Conservation (phyloP, 345 rosid species). For the Mallotus nudiflorus region DNA sequence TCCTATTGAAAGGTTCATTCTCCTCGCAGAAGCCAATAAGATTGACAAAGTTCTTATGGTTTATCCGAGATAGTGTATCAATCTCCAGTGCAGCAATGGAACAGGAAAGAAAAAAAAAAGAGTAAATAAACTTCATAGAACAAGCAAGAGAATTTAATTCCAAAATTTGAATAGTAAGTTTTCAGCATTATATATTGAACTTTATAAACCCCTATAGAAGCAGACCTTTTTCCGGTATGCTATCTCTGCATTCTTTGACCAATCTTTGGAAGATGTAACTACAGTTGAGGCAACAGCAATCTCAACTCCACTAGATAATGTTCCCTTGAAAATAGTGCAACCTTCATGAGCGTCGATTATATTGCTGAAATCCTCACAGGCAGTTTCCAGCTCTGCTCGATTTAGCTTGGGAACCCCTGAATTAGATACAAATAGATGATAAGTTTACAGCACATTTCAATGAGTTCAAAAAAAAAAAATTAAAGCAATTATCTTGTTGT, state of each 20-base stretch:
- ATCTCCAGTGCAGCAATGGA: constrained; percentile 40
- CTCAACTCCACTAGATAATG: constrained; percentile 96
- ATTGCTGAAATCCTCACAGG: constrained; percentile 99
- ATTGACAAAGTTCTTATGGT: constrained; percentile 94
- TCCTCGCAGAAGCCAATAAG: constrained; percentile 88
- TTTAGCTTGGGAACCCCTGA: constrained; percentile 95
- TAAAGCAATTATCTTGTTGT: too few relatives aligned
- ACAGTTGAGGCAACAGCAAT: constrained; percentile 72
- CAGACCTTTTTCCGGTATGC: constrained; percentile 73
- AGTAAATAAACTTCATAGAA: neutral
- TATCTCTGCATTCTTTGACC: constrained; percentile 66
- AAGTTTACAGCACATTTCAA: neutral
- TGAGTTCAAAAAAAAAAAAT: too few relatives aligned
- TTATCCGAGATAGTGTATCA: constrained; percentile 67
- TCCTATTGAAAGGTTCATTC: constrained; percentile 80
- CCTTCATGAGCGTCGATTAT: constrained; percentile 61
- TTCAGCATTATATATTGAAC: neutral
- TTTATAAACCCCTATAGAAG: neutral
- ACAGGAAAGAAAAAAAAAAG: neutral
- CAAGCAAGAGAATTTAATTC: neutral
- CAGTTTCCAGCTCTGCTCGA: constrained; percentile 81
- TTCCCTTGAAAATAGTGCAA: constrained; percentile 81
- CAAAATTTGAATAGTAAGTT: neutral
- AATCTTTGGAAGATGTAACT: constrained; percentile 50
- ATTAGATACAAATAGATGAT: neutral